These are phyloP conservation scores for Dactylellina leptospora DNA, from an alignment of 2,329 filamentous ascomycete species.

Conservation along the genomic window DNA sequence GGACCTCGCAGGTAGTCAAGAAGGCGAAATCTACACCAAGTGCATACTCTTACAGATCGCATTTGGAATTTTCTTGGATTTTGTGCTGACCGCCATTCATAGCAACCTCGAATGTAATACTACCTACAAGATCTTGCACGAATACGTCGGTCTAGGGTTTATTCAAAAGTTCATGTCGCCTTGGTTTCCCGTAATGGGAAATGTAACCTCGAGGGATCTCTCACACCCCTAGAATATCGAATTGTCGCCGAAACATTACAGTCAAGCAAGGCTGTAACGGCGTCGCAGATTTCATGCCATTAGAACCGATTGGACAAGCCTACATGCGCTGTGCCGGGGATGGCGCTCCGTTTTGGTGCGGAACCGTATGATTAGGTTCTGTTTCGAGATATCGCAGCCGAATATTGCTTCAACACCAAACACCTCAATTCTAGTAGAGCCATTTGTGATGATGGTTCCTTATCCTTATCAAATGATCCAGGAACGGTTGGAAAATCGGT, in stretches of 20 bases:
- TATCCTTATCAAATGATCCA: background rate
- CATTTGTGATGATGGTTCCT: conserved; percentile 6
- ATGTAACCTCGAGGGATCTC: background rate
- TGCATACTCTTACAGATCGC: too few relatives aligned
- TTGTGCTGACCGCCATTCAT: too few relatives aligned
- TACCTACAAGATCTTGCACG: too few relatives aligned
- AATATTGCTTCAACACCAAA: conserved; percentile 26
- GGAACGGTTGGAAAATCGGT: too few relatives aligned
- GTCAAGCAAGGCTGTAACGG: background rate
- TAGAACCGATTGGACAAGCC: too few relatives aligned
- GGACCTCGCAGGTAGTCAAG: too few relatives aligned
- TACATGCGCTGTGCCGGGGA: conserved; percentile 16
- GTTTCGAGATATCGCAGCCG: conserved; percentile 26
- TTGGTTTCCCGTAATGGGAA: conserved; percentile 17
- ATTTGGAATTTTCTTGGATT: too few relatives aligned
- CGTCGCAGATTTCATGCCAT: background rate
- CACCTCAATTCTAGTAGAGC: conserved; percentile 6
- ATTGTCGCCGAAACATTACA: conserved; percentile 8
- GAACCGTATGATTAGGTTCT: conserved; percentile 19
- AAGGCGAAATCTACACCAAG: too few relatives aligned
- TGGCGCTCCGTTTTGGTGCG: conserved; percentile 18
- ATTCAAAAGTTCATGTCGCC: conserved; percentile 16
- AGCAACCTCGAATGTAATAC: too few relatives aligned
- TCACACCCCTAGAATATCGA: background rate
- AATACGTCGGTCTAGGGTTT: too few relatives aligned